Conservation (phyloP, 2,329 filamentous ascomycete genomes). For the Monascus ruber region DNA sequence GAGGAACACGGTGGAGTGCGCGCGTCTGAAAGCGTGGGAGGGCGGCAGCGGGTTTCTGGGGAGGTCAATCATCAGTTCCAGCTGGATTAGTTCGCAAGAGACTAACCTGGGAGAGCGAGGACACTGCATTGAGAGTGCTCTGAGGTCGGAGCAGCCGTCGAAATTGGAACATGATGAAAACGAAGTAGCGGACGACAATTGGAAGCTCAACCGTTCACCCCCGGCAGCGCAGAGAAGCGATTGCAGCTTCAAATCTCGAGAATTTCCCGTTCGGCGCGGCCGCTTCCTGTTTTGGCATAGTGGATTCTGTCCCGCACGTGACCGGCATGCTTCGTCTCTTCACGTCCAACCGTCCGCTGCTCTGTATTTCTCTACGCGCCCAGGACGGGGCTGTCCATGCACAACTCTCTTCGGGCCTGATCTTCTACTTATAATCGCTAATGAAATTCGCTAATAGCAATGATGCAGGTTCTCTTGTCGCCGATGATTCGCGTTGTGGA, state of each 20-base stretch:
- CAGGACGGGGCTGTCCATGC: no score
- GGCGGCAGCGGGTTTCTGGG: conserved; percentile 24
- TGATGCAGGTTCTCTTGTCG: no score
- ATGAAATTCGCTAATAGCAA: no score
- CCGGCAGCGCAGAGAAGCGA: conserved; percentile 4
- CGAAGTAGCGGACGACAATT: no score
- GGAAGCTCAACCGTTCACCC: no score
- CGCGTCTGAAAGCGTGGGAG: conserved; percentile 26
- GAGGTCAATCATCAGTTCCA: conserved; percentile 5
- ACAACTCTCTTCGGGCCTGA: no score
- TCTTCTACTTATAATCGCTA: no score
- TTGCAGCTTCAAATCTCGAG: conserved; percentile 6
- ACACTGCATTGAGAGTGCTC: conserved; percentile 30
- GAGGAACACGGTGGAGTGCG: conserved; percentile 36
- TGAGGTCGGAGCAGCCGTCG: conserved; percentile 33
- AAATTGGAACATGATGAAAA: conserved; percentile 32
- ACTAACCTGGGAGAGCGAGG: conserved; percentile 25
- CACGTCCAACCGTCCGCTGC: no score
- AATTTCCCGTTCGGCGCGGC: not conserved
- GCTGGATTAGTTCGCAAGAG: conserved; percentile 1
- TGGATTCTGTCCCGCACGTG: not conserved
- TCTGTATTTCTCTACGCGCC: no score
- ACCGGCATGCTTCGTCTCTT: no score
- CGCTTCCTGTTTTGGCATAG: not conserved
- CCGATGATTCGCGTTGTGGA: no score